Percentiles rank a stretch among this genome's conserved stretches.
Conservation (phyloP, 352 stramenopile genomes). For the Globisporangium camurandrum region DNA sequence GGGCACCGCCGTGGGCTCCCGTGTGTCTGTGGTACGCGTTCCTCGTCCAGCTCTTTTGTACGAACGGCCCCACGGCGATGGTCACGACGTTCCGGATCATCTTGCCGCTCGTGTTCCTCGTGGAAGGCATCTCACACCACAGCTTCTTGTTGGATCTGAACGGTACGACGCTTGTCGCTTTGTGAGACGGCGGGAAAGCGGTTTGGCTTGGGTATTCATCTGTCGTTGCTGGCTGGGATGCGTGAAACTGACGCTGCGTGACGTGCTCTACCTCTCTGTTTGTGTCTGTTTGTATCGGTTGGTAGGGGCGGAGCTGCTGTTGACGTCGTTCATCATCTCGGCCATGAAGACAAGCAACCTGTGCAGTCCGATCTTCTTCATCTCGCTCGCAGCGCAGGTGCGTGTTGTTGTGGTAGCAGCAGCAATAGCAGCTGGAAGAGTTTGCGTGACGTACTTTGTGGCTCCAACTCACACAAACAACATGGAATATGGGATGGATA, state of each 20-base stretch:
- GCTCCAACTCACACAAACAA: not conserved
- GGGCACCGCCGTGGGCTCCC: slow-evolving; percentile 80
- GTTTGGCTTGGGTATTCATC: not conserved
- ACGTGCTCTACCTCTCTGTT: too few relatives aligned
- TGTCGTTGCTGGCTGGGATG: not conserved
- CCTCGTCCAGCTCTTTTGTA: slow-evolving; percentile 84
- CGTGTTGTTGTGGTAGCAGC: not conserved
- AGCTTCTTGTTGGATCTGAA: slow-evolving; percentile 88
- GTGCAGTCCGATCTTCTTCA: slow-evolving; percentile 76
- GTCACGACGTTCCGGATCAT: slow-evolving; percentile 81
- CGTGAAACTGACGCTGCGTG: slow-evolving; percentile 1
- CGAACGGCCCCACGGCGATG: slow-evolving; percentile 75
- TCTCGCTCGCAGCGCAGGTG: slow-evolving; percentile 76
- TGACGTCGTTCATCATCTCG: slow-evolving; percentile 82
- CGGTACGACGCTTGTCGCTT: slow-evolving; percentile 41
- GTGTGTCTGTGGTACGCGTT: slow-evolving; percentile 89
- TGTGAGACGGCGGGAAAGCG: too few relatives aligned
- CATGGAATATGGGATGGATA: not conserved
- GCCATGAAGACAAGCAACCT: slow-evolving; percentile 83
- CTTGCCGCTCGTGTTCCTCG: slow-evolving; percentile 75
- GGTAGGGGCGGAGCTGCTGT: slow-evolving; percentile 67
- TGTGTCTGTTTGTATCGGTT: too few relatives aligned
- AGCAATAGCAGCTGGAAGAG: not conserved
- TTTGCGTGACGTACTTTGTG: too few relatives aligned
- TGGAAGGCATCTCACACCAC: slow-evolving; percentile 85